Base-by-base conservation (phyloP, 2,329 filamentous ascomycete genomes). In the Torrubiellomyces zombiae region DNA sequence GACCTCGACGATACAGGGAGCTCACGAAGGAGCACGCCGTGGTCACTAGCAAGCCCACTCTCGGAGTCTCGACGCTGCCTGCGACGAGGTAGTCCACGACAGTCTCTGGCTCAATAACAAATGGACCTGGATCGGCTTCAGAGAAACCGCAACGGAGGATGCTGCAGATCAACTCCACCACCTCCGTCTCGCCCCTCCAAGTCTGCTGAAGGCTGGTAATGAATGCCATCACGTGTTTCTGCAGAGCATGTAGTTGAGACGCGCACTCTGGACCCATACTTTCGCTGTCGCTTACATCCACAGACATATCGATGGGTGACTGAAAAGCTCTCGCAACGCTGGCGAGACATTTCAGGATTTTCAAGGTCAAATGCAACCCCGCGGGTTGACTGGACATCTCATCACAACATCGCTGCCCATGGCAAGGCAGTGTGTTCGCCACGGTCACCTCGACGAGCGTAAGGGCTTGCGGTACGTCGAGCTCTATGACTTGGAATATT, bases 81-180 rank as follows among this genome's bases (percentile, higher is more conserved):
- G 63, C 63, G 4, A 63, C 57, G 23, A 89, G 58, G 42, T 78
- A 76, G 20, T 69, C 58, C 8, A 72, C 67, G n/a, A 79, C 67
- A 33, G 70, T 59, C 1, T 61, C 53, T 0, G 75, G 60, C 3
- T 74, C 63, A 31, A 91, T 69, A 7, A 85, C 78, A 38, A 89
- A 86, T 1, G 79, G 76, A 0, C 80, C 80, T 3, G 75, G 67
- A 14, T 71, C 65, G 0, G 60, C 64, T 45, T 91, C 81, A 1
- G 73, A 73, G 39, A 85, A 85, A 1, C 81, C 81, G 12, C 71
- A 66, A 20, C 73, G 68, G 24, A 86, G 59, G 23, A 85, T 67
- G 29, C 60, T 62, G 48, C 80, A 89, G 17, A 75, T 69, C 4
- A 68, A 60, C 39, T 85, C 78, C 13, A 76, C 62, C 8, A 81